Evolutionary conservation across 768 basidiomycete species (phyloP).

Genomic region (Naganishia onofrii): DNA sequence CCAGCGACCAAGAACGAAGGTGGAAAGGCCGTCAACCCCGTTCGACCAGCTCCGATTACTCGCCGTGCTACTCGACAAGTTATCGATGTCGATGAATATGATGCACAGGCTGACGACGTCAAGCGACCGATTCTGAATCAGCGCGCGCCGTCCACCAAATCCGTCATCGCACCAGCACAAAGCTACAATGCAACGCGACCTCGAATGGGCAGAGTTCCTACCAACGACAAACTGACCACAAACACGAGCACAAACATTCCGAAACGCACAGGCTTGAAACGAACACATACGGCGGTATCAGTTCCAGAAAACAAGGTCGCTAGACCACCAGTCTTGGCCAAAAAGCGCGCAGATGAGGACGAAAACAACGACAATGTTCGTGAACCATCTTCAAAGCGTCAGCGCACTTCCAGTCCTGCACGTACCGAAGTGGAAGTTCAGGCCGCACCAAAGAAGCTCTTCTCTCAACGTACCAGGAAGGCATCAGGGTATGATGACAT

Average conservation of each 20-base stretch:
- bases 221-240: slow-evolving; percentile 16
- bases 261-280: slow-evolving; percentile 25
- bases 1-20: not conserved
- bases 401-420: slow-evolving; percentile 22
- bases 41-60: slow-evolving; percentile 18
- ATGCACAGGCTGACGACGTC: slow-evolving; percentile 12
- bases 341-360: slow-evolving; percentile 6
- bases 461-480: not conserved
- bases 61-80: slow-evolving; percentile 22
- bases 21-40: not conserved
- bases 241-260: slow-evolving; percentile 9
- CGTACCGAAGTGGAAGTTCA: slow-evolving; percentile 10
- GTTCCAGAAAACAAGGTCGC: not conserved
- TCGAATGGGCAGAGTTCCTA: not conserved
- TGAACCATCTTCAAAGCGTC: slow-evolving; percentile 30
- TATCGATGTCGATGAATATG: not conserved
- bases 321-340: not conserved
- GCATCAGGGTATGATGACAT: slow-evolving; percentile 50
- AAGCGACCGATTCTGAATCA: slow-evolving; percentile 32
- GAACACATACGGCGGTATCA: slow-evolving; percentile 25
- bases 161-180: slow-evolving; percentile 35
- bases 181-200: slow-evolving; percentile 1
- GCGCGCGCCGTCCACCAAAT: slow-evolving; percentile 33
- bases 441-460: slow-evolving; percentile 9
- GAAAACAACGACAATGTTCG: slow-evolving; percentile 16